Evolutionary conservation across 2,329 filamentous ascomycete species (phyloP).

Genomic region (Colletotrichum siamense): DNA sequence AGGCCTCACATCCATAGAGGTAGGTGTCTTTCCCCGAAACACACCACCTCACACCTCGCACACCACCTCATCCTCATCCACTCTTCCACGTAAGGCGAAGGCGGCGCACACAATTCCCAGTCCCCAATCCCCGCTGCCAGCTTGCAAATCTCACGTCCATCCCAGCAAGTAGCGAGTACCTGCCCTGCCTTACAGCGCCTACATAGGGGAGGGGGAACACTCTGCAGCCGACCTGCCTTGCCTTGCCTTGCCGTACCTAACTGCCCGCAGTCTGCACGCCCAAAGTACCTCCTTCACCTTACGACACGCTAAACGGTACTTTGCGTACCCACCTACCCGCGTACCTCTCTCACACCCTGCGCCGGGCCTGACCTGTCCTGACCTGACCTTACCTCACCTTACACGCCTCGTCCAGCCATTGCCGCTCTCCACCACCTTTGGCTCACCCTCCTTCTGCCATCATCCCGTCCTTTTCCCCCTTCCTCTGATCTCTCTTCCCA

Average conservation of each 20-base stretch:
- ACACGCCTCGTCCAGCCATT: constrained; percentile 19
- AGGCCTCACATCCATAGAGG: not conserved
- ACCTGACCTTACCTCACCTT: not conserved
- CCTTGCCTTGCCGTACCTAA: not conserved
- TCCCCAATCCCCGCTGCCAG: not conserved
- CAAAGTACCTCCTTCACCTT: not conserved
- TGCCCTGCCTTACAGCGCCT: not conserved
- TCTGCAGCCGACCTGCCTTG: not conserved
- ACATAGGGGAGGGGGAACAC: not conserved
- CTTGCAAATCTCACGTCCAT: not conserved
- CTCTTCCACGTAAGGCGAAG: not conserved
- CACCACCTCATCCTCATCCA: not conserved
- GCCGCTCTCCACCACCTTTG: constrained; percentile 14
- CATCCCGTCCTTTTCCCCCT: constrained; percentile 1
- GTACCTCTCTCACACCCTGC: not conserved
- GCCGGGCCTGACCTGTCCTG: not conserved
- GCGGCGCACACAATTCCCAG: not conserved
- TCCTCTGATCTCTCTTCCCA: constrained; percentile 3
- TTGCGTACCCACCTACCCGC: not conserved
- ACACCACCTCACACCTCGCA: not conserved
- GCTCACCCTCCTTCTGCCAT: constrained; percentile 17
- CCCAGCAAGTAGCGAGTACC: not conserved
- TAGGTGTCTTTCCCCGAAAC: constrained; percentile 20
- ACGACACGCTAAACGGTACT: not conserved
- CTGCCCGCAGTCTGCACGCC: not conserved